phyloP scores from a whole-genome alignment of 176 grass and related monocot species.

The Aegilops tauschii region DNA sequence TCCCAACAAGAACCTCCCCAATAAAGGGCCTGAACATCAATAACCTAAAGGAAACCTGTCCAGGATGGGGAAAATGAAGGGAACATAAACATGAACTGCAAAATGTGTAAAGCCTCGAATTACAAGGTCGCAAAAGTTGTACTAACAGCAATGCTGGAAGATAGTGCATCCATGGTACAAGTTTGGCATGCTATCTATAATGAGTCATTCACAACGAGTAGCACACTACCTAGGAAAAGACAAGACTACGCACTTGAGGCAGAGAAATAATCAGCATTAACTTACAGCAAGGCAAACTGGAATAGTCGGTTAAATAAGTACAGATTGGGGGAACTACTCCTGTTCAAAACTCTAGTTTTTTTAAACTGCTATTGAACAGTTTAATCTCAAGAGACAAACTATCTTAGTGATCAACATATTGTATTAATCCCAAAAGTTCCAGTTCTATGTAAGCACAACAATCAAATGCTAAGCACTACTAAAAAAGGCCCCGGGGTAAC shows the following conservation, averaged over 20 bases:
- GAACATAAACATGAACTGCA: background rate
- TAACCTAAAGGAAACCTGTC: slow-evolving; percentile 75
- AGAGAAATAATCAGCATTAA: background rate
- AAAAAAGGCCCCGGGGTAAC: background rate
- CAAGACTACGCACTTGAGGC: background rate
- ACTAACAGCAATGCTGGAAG: background rate
- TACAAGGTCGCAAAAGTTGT: background rate
- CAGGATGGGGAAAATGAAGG: background rate
- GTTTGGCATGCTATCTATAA: background rate
- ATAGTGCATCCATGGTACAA: background rate
- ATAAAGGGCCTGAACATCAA: slow-evolving; percentile 79
- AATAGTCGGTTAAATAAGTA: background rate
- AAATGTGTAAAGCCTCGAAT: background rate
- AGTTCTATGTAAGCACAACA: background rate
- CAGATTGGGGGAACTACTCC: background rate
- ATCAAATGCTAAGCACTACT: background rate
- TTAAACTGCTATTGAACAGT: background rate
- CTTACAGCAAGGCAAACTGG: background rate
- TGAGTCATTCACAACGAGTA: background rate
- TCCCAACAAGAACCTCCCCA: slow-evolving; percentile 80
- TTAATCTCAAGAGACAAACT: background rate
- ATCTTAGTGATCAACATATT: background rate
- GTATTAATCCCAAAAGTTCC: background rate
- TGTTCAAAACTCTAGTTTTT: background rate
- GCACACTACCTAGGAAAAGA: background rate